A percentile compares a stretch with the other conserved stretches of the same genome.
phyloP scores from a whole-genome alignment of 176 grass and related monocot species.

The Zoysia japonica region DNA sequence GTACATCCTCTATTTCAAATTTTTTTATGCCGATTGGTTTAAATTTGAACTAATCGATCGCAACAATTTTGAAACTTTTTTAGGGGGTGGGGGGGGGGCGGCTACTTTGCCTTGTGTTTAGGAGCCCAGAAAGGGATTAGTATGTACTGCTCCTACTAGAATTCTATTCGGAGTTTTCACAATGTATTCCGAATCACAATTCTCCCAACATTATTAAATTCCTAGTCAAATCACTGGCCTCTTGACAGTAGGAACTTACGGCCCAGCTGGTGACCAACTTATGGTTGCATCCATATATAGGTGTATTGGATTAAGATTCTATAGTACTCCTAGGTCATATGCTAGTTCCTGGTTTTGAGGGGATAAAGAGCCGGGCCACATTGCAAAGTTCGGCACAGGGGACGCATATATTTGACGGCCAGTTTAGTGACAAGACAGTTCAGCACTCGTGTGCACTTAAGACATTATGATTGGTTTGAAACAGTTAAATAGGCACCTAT shows the following conservation, averaged over 20 bases:
- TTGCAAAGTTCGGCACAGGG: slow-evolving; percentile 2
- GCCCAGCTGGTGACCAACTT: slow-evolving; percentile 12
- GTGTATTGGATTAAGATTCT: slow-evolving; percentile 21
- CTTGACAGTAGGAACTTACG: neutral
- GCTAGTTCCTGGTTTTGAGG: slow-evolving; percentile 42
- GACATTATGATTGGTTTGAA: slow-evolving; percentile 28
- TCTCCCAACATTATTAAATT: neutral
- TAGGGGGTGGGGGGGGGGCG: too few species aligned
- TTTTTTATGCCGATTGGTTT: too few species aligned
- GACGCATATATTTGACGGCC: slow-evolving; percentile 22
- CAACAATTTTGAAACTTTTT: too few species aligned
- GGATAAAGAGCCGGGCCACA: neutral
- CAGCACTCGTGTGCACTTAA: slow-evolving; percentile 34
- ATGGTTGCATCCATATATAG: neutral
- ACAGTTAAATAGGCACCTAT: neutral
- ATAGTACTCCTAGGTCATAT: neutral
- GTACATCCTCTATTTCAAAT: too few species aligned
- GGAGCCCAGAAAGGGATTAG: too few species aligned
- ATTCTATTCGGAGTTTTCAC: neutral
- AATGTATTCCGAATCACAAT: slow-evolving; percentile 5
- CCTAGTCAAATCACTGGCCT: neutral
- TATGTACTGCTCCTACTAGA: too few species aligned
- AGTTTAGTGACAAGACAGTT: slow-evolving; percentile 16
- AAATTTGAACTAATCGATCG: too few species aligned
- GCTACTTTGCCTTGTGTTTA: too few species aligned